Percentiles rank a stretch among this genome's conserved stretches.
phyloP scores from a whole-genome alignment of 2,329 filamentous ascomycete species.

The Cordyceps pruinosa region DNA sequence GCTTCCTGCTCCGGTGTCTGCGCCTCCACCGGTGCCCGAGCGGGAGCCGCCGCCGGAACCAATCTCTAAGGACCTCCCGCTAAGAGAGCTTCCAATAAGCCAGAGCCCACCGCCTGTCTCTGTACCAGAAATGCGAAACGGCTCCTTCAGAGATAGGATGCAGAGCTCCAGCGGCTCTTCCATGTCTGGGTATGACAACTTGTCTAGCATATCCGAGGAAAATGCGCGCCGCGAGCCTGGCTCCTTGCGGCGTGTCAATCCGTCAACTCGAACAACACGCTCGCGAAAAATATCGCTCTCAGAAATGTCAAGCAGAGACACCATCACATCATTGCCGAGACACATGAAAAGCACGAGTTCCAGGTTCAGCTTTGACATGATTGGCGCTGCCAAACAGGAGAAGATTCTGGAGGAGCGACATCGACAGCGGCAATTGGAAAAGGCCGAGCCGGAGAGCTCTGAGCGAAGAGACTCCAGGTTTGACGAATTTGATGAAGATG shows the following conservation, averaged over 20 bases:
- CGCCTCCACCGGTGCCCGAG: neutral
- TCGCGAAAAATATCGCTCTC: constrained; percentile 50
- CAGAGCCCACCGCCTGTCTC: neutral
- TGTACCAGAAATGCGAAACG: neutral
- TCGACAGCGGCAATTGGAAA: constrained; percentile 58
- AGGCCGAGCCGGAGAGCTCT: constrained; percentile 36
- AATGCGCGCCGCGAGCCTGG: constrained; percentile 1
- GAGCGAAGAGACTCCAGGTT: constrained; percentile 44
- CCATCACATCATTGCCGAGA: constrained; percentile 46
- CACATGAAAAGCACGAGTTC: constrained; percentile 73
- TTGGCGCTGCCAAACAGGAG: constrained; percentile 60
- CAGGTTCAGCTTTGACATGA: constrained; percentile 76
- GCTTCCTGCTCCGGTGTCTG: neutral
- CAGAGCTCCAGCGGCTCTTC: constrained; percentile 8
- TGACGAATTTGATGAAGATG: constrained; percentile 57
- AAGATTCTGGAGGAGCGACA: constrained; percentile 68
- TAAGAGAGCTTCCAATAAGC: neutral
- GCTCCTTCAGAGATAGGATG: neutral
- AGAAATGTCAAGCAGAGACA: constrained; percentile 38
- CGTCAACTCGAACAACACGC: constrained; percentile 28
- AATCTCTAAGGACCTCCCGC: neutral
- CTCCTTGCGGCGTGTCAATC: neutral
- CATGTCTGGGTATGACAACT: constrained; percentile 2
- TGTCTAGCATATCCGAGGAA: constrained; percentile 1
- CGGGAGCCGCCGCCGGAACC: neutral